Percentiles rank a stretch among this genome's conserved stretches.
Conservation (phyloP, 2,329 filamentous ascomycete species). For the Ophiostoma himal-ulmi region DNA sequence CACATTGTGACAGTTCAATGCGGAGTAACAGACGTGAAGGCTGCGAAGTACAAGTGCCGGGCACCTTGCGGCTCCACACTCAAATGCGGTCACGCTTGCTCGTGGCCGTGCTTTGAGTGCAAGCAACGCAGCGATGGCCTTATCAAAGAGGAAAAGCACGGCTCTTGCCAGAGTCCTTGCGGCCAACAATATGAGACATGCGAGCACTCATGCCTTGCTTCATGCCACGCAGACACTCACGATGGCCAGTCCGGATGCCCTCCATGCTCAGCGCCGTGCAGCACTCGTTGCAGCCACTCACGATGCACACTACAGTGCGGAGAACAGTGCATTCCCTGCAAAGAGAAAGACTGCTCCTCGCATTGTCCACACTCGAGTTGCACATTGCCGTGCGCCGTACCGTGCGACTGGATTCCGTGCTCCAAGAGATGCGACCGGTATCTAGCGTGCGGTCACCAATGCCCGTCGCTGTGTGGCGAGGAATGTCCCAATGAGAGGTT, state of each 20-base stretch:
- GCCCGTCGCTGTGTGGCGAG: slow-evolving; percentile 60
- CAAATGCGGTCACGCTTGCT: slow-evolving; percentile 56
- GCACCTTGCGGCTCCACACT: slow-evolving; percentile 42
- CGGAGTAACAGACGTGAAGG: slow-evolving; percentile 33
- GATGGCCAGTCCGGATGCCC: slow-evolving; percentile 34
- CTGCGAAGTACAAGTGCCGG: slow-evolving; percentile 43
- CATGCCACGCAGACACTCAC: slow-evolving; percentile 46
- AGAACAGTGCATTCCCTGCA: slow-evolving; percentile 58
- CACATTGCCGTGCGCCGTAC: slow-evolving; percentile 49
- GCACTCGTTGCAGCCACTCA: slow-evolving; percentile 43
- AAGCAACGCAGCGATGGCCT: slow-evolving; percentile 33
- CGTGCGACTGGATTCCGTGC: slow-evolving; percentile 63
- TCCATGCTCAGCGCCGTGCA: slow-evolving; percentile 46
- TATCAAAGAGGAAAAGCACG: slow-evolving; percentile 38
- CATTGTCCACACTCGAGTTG: slow-evolving; percentile 46
- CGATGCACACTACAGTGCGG: slow-evolving; percentile 50
- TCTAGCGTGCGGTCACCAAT: slow-evolving; percentile 57
- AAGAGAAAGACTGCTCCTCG: slow-evolving; percentile 48
- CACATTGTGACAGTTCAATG: slow-evolving; percentile 51
- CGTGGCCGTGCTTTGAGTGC: slow-evolving; percentile 45
- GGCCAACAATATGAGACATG: slow-evolving; percentile 49
- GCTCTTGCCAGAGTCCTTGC: slow-evolving; percentile 44
- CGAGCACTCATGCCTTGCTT: slow-evolving; percentile 45
- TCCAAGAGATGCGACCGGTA: slow-evolving; percentile 49
- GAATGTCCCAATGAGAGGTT: slow-evolving; percentile 46